Percentiles rank a stretch among this genome's conserved stretches.
Evolutionary conservation across 805 yeast species (phyloP).

Genomic region (Torulaspora franciscae): DNA sequence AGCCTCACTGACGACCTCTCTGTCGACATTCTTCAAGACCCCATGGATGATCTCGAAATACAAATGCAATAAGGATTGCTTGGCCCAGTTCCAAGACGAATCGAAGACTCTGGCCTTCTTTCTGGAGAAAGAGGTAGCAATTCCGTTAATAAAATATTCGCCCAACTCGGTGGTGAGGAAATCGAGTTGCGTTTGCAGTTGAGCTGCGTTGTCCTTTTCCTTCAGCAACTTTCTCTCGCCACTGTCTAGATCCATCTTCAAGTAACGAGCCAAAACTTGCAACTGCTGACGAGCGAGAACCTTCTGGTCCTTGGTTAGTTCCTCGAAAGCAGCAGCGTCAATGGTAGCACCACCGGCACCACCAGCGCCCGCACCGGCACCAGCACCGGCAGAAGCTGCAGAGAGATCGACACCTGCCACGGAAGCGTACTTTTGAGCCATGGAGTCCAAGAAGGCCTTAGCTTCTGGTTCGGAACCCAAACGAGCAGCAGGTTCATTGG

Average conservation of each 20-base stretch:
- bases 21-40: constrained; percentile 79
- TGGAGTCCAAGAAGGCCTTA: constrained; percentile 75
- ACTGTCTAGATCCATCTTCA: constrained; percentile 84
- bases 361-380: constrained; percentile 48
- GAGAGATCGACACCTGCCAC: constrained; percentile 71
- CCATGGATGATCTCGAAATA: constrained; percentile 96
- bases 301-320: constrained; percentile 45
- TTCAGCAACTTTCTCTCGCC: constrained; percentile 81
- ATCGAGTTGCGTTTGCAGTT: constrained; percentile 86
- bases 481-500: constrained; percentile 88
- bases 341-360: constrained; percentile 80
- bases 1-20: constrained; percentile 95
- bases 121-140: constrained; percentile 82
- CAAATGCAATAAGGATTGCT: constrained; percentile 92
- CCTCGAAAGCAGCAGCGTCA: constrained; percentile 93
- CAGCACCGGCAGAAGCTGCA: constrained; percentile 54
- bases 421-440: constrained; percentile 82
- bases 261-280: constrained; percentile 90
- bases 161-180: constrained; percentile 71
- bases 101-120: constrained; percentile 94
- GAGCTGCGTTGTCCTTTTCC: constrained; percentile 72
- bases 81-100: constrained; percentile 99
- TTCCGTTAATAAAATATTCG: constrained; percentile 88
- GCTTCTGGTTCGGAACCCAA: constrained; percentile 85
- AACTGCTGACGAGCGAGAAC: constrained; percentile 52